Evolutionary conservation across 768 basidiomycete genomes (phyloP).

Genomic region (Tremella fuciformis): DNA sequence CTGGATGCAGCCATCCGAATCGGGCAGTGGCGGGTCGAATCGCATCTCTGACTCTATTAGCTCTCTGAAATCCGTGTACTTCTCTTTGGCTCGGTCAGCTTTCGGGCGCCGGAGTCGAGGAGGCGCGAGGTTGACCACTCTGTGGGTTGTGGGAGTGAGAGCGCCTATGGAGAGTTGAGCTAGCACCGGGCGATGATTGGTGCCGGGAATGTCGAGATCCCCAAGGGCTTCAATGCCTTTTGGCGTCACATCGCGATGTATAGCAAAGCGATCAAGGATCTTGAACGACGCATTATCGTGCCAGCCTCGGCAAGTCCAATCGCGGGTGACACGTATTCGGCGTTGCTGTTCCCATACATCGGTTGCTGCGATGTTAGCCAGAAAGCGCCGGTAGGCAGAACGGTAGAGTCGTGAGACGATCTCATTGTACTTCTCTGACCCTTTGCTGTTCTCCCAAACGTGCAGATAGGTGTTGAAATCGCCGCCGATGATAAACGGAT

Average conservation of each 20-base stretch:
- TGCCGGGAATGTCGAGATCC: slow-evolving; percentile 9
- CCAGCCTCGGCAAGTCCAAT: slow-evolving; percentile 8
- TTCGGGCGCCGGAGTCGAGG: slow-evolving; percentile 3
- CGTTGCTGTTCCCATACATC: slow-evolving; percentile 13
- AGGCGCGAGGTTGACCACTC: slow-evolving; percentile 8
- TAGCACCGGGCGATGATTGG: slow-evolving; percentile 16
- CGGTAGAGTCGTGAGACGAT: too few relatives aligned
- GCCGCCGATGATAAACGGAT: slow-evolving; percentile 15
- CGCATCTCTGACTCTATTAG: too few relatives aligned
- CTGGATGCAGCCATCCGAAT: not conserved
- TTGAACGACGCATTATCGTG: not conserved
- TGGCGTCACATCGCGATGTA: too few relatives aligned
- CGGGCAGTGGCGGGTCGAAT: too few relatives aligned
- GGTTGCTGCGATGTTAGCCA: not conserved
- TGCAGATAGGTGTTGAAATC: slow-evolving; percentile 16
- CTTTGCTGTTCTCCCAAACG: slow-evolving; percentile 4
- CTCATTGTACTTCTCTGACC: not conserved
- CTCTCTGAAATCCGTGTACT: too few relatives aligned
- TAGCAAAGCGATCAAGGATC: too few relatives aligned
- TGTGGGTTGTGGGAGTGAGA: slow-evolving; percentile 4
- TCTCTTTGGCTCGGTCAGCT: too few relatives aligned
- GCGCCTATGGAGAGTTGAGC: not conserved
- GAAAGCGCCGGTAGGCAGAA: slow-evolving; percentile 17
- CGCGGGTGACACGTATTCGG: not conserved
- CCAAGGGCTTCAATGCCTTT: too few relatives aligned